Evolutionary conservation across 306 rosid species (phyloP).

Genomic region (Delonix regia): DNA sequence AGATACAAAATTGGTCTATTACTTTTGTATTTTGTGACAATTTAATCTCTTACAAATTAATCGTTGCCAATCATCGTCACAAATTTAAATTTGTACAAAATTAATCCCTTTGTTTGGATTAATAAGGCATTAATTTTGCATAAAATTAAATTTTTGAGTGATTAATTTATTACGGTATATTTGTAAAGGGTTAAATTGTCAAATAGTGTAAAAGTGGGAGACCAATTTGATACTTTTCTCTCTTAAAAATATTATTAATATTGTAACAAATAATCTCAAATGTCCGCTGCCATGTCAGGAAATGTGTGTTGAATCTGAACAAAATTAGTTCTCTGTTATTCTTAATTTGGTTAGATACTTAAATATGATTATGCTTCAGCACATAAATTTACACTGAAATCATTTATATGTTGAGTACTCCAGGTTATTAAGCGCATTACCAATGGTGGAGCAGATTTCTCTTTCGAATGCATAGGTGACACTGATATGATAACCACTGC

Average conservation of each 20-base stretch:
- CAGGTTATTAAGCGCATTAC: slow-evolving; percentile 83
- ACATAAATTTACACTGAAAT: neutral
- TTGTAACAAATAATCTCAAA: slow-evolving; percentile 14
- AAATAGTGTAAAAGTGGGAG: too few relatives aligned
- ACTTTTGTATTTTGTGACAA: too few relatives aligned
- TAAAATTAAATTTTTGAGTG: too few relatives aligned
- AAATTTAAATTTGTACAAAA: too few relatives aligned
- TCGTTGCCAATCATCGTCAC: too few relatives aligned
- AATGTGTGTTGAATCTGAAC: slow-evolving; percentile 1
- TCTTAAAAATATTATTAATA: too few relatives aligned
- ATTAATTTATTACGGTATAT: too few relatives aligned
- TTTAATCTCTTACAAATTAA: too few relatives aligned
- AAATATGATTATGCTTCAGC: slow-evolving; percentile 14
- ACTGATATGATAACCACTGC: slow-evolving; percentile 92
- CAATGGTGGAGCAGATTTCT: slow-evolving; percentile 94
- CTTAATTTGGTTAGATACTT: neutral
- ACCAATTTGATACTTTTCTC: too few relatives aligned
- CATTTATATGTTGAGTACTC: slow-evolving; percentile 32
- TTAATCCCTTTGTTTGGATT: too few relatives aligned
- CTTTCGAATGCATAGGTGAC: slow-evolving; percentile 89
- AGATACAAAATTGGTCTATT: neutral
- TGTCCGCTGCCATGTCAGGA: slow-evolving; percentile 18
- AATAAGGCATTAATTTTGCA: too few relatives aligned
- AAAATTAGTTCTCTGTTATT: neutral
- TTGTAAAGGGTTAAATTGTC: too few relatives aligned